Percentiles rank a stretch among this genome's conserved stretches.
Conservation (phyloP, 2,329 filamentous ascomycete species). For the Colletotrichum filicis region DNA sequence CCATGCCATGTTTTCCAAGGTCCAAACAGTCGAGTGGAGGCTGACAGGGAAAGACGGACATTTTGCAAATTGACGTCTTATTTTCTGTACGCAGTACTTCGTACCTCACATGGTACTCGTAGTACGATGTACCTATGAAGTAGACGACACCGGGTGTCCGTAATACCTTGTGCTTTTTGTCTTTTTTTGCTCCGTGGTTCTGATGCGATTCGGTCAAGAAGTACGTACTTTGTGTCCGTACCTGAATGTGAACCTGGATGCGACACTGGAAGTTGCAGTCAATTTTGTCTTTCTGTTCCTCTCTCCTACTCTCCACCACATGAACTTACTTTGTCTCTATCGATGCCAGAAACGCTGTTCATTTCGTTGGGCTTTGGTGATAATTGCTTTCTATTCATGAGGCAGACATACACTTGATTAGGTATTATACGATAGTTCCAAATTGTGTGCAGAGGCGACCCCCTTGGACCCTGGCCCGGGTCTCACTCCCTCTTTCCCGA, state of each 20-base stretch:
- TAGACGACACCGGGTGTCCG: no score
- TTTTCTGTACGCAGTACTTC: neutral
- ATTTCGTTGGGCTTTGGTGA: neutral
- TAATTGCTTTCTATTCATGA: neutral
- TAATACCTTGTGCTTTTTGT: no score
- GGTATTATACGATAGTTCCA: no score
- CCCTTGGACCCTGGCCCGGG: neutral
- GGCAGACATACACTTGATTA: no score
- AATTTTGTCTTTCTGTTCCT: neutral
- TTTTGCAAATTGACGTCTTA: conserved; percentile 2
- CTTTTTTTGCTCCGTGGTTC: neutral
- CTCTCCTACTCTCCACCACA: neutral
- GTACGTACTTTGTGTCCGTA: neutral
- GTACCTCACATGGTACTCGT: no score
- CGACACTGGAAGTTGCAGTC: neutral
- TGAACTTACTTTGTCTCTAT: neutral
- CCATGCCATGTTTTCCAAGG: conserved; percentile 21
- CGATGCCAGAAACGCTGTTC: neutral
- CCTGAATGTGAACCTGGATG: neutral
- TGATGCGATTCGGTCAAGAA: neutral
- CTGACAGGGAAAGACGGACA: conserved; percentile 6
- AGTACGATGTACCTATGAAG: no score
- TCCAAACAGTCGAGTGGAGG: conserved; percentile 25
- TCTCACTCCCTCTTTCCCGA: conserved; percentile 25
- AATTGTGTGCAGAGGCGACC: neutral